phyloP scores from a whole-genome alignment of 1,284 basidiomycete species.

The Sporisorium reilianum region DNA sequence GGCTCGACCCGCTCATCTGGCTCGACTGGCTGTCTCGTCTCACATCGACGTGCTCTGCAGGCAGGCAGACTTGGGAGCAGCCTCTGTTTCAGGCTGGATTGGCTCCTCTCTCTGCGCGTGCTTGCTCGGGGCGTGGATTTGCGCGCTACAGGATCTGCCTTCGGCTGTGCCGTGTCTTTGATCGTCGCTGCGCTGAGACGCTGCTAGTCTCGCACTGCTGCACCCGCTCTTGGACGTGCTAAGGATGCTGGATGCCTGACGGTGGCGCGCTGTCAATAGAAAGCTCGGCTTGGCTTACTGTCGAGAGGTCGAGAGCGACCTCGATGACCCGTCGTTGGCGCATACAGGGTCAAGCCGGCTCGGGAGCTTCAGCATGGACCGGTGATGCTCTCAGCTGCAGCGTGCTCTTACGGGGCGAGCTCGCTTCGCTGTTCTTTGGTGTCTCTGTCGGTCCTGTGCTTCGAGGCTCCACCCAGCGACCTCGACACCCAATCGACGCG shows the following conservation, averaged over 20 bases:
- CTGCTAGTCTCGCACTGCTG: not conserved
- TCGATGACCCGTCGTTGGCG: not conserved
- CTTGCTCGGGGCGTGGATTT: not conserved
- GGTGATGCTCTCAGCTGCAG: too few species aligned
- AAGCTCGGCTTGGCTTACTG: too few species aligned
- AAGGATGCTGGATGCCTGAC: too few species aligned
- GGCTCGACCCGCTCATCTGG: not conserved
- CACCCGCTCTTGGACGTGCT: not conserved
- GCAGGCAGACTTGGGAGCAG: not conserved
- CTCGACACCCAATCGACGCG: conserved; percentile 1
- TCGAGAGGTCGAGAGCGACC: too few species aligned
- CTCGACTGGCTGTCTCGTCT: not conserved
- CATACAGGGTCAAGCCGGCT: not conserved
- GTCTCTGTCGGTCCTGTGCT: not conserved
- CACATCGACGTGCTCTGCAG: not conserved
- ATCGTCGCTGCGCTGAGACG: not conserved
- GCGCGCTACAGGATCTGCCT: not conserved
- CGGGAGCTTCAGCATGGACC: too few species aligned
- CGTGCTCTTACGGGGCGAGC: too few species aligned
- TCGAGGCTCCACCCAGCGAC: not conserved
- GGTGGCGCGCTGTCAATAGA: too few species aligned
- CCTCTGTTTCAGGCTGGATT: conserved; percentile 6
- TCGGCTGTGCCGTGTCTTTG: conserved; percentile 6
- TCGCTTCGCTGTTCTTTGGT: not conserved
- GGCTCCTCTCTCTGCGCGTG: not conserved